Percentiles rank a stretch among this genome's conserved stretches.
phyloP scores from a whole-genome alignment of 2,329 filamentous ascomycete species.

The Chaetomiaceae sp. region DNA sequence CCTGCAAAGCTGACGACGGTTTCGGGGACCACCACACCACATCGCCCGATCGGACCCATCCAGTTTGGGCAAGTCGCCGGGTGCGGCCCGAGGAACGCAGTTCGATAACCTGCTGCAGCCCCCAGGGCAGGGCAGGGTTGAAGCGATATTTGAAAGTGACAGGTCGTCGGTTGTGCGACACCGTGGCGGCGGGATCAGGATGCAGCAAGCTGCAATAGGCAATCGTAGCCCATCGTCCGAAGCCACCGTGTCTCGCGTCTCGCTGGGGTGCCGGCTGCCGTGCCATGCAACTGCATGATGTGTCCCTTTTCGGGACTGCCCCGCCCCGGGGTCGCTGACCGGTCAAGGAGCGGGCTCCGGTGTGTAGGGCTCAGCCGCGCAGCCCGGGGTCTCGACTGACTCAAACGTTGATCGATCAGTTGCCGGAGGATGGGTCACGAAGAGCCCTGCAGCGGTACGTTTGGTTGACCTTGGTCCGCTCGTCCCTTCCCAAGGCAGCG shows the following conservation, averaged over 20 bases:
- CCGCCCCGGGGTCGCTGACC: slow-evolving; percentile 7
- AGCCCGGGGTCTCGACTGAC: background rate
- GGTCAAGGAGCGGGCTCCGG: slow-evolving; percentile 1
- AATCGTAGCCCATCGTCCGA: slow-evolving; percentile 5
- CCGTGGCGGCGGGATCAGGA: background rate
- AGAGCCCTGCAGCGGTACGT: background rate
- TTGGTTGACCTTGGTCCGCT: background rate
- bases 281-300: slow-evolving; percentile 1
- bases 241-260: slow-evolving; percentile 7
- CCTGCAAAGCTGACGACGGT: background rate
- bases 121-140: background rate
- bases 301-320: background rate
- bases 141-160: slow-evolving; percentile 10
- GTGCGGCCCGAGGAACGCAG: slow-evolving; percentile 14
- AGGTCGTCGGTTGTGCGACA: slow-evolving; percentile 14
- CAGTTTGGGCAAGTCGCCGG: background rate
- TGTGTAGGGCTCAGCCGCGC: background rate
- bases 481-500: background rate
- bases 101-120: slow-evolving; percentile 17
- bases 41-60: background rate
- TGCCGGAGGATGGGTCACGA: background rate
- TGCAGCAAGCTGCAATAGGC: slow-evolving; percentile 15
- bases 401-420: background rate
- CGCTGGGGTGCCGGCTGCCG: background rate
- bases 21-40: background rate